phyloP scores from a whole-genome alignment of 306 rosid species.

The Casuarina equisetifolia region DNA sequence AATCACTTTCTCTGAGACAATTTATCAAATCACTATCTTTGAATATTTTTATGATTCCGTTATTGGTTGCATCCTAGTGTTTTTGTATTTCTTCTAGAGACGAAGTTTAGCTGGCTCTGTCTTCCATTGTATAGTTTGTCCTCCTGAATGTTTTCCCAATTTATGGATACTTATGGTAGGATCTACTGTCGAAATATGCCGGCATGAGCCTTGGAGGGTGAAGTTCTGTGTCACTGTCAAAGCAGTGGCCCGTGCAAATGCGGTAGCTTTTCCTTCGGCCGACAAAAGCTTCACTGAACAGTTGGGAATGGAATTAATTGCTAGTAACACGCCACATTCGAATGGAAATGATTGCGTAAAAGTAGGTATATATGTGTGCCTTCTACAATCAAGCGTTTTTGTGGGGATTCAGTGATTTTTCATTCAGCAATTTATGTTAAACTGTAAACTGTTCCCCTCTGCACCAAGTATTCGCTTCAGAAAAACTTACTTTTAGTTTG shows the following conservation, averaged over 20 bases:
- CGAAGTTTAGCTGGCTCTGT: neutral
- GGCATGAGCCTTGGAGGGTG: constrained; percentile 2
- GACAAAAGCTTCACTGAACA: neutral
- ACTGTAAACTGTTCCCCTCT: too few relatives aligned
- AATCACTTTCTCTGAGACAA: neutral
- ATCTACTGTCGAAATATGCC: constrained; percentile 6
- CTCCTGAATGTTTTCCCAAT: neutral
- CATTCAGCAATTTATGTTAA: too few relatives aligned
- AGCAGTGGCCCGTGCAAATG: neutral
- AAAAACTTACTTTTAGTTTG: too few relatives aligned
- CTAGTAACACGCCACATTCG: neutral
- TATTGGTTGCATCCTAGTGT: neutral
- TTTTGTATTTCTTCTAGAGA: too few relatives aligned
- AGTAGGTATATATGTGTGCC: neutral
- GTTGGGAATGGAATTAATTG: neutral
- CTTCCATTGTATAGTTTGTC: neutral
- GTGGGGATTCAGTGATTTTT: neutral
- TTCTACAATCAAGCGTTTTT: neutral
- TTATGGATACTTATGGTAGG: constrained; percentile 1
- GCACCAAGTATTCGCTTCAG: too few relatives aligned
- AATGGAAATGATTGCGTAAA: neutral
- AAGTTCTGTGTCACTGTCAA: neutral
- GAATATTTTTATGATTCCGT: neutral
- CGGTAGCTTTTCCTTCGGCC: neutral
- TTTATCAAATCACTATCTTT: too few relatives aligned